Base-by-base conservation (phyloP, 441 rosid genomes). In the Populus hybrid region DNA sequence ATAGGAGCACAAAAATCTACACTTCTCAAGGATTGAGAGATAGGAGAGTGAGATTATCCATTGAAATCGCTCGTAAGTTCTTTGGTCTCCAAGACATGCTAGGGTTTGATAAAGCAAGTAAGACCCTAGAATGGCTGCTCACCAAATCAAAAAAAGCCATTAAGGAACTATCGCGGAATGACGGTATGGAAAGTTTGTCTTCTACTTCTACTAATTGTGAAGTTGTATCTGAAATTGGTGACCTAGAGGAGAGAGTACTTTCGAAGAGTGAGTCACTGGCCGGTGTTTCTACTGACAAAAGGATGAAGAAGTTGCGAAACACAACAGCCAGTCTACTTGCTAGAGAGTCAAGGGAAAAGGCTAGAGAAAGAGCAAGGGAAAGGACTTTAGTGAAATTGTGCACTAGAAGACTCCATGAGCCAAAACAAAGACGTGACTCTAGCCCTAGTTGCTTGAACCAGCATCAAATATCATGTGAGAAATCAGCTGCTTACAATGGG, bases 11-110 rank as follows among this genome's bases (percentile, higher is more conserved):
- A 84, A 93, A 93, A 87, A 91, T 93, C 77, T 78, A 70, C 81
- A 93, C 97, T 1, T 90, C 94, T 16, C 88, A 85, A 80, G 97
- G 97, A 2, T 82, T 90, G 5, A 82, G 97, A 79, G 97, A 93
- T 83, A 85, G 97, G 85, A 86, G 97, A 78, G 97, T 93, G 61
- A 86, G 97, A 80, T 87, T 93, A 70, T 93, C 97, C 46, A 84
- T 93, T 23, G 90, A 83, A 1, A 80, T 89, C 40, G 85, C 97
- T 70, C 86, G 93, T 14, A 83, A 86, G 75, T 91, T 93, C 88
- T 93, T 91, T 28, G 92, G 87, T 83, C 97, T 93, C 28, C 97
- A 93, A 74, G 97, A 93, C 81, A 81, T 83, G 90, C 80, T 93
- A 83, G 94, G 97, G 76, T 91, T 86, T 81, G 93, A 90, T 71